phyloP scores from a whole-genome alignment of 2,329 filamentous ascomycete genomes.

The Phaeoacremonium minimum region DNA sequence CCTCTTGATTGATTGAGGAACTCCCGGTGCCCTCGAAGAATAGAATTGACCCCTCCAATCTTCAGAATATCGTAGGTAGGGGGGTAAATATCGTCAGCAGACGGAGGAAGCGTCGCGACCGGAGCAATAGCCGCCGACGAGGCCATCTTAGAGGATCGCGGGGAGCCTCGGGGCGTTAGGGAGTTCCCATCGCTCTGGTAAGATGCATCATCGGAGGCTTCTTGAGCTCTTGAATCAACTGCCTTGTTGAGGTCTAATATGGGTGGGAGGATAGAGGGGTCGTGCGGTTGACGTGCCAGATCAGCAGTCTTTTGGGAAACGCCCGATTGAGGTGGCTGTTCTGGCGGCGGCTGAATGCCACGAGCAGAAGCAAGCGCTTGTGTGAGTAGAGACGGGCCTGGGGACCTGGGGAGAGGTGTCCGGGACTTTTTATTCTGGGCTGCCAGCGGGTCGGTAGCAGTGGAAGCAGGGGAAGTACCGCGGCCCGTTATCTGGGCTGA shows the following conservation, averaged over 20 bases:
- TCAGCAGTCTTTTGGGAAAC: too few relatives aligned
- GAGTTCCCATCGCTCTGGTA: conserved; percentile 27
- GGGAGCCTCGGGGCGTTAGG: conserved; percentile 28
- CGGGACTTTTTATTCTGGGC: conserved; percentile 44
- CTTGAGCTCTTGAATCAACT: conserved; percentile 19
- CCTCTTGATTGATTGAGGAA: conserved; percentile 22
- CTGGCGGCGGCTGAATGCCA: conserved; percentile 39
- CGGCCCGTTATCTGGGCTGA: background rate
- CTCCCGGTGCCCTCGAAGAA: conserved; percentile 28
- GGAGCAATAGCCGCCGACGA: conserved; percentile 23
- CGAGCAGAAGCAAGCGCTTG: conserved; percentile 56
- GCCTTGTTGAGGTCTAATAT: too few relatives aligned
- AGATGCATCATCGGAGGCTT: conserved; percentile 23
- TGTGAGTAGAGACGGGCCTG: conserved; percentile 51
- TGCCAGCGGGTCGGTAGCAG: conserved; percentile 11
- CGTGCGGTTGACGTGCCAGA: too few relatives aligned
- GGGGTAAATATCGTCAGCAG: conserved; percentile 10
- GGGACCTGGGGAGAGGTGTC: conserved; percentile 36
- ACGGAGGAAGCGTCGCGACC: conserved; percentile 12
- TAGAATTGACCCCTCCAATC: conserved; percentile 24
- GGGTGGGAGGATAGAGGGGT: too few relatives aligned
- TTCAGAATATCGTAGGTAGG: conserved; percentile 21
- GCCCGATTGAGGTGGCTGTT: too few relatives aligned
- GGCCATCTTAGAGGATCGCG: conserved; percentile 23
- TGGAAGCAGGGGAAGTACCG: conserved; percentile 1